Evolutionary conservation across 1,284 basidiomycete species (phyloP).

Genomic region (Athelia sp.): DNA sequence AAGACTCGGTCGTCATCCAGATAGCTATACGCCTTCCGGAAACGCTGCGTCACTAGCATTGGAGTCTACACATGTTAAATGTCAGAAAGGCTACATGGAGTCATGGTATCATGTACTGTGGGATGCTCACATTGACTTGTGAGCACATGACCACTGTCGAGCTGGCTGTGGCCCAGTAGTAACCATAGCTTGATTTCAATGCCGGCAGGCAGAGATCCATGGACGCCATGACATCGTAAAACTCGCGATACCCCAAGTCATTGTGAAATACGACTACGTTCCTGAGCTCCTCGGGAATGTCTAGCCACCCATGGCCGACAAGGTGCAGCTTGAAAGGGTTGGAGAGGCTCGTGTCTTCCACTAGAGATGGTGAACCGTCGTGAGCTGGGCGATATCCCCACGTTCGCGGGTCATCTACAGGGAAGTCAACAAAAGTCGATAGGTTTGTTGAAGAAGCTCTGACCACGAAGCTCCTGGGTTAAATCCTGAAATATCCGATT

Average conservation of each 20-base stretch:
- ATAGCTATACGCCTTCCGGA: slow-evolving; percentile 27
- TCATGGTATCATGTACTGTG: too few relatives aligned
- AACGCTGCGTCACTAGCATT: slow-evolving; percentile 29
- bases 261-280: slow-evolving; percentile 27
- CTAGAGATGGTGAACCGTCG: slow-evolving; percentile 17
- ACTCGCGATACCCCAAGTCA: slow-evolving; percentile 26
- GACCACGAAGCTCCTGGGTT: slow-evolving; percentile 21
- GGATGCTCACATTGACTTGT: slow-evolving; percentile 29
- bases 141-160: slow-evolving; percentile 32
- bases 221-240: slow-evolving; percentile 27
- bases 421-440: not conserved
- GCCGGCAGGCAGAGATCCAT: slow-evolving; percentile 34
- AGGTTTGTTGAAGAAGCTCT: slow-evolving; percentile 1
- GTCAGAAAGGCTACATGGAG: not conserved
- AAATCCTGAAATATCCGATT: slow-evolving; percentile 26
- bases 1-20: slow-evolving; percentile 29
- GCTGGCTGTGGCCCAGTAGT: slow-evolving; percentile 30
- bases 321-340: slow-evolving; percentile 29
- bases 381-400: slow-evolving; percentile 32
- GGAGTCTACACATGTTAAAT: slow-evolving; percentile 24
- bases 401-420: slow-evolving; percentile 23
- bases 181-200: slow-evolving; percentile 20
- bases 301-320: slow-evolving; percentile 27
- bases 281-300: slow-evolving; percentile 26
- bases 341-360: slow-evolving; percentile 15